phyloP scores from a whole-genome alignment of 108 stramenopile species.

The Schizochytrium sp. region DNA sequence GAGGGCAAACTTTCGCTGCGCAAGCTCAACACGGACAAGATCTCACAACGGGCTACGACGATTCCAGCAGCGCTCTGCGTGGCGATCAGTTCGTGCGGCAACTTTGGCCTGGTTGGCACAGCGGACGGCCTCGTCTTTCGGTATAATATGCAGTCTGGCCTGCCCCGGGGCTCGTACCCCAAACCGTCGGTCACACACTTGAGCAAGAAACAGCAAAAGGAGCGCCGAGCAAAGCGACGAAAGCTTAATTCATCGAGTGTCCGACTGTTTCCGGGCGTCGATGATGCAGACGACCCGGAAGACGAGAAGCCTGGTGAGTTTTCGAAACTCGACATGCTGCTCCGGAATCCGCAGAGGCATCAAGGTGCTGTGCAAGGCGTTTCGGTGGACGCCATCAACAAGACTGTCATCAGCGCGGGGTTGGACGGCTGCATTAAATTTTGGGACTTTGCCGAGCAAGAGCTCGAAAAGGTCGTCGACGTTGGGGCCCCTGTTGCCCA shows the following conservation, averaged over 20 bases:
- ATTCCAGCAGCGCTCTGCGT: background rate
- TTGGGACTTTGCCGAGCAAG: conserved; percentile 77
- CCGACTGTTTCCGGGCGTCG: background rate
- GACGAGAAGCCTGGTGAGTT: background rate
- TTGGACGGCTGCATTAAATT: conserved; percentile 73
- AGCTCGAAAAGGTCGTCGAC: conserved; percentile 29
- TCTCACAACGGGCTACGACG: background rate
- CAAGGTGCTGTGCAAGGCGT: conserved; percentile 65
- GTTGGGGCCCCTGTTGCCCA: background rate
- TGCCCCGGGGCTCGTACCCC: conserved; percentile 71
- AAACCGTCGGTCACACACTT: background rate
- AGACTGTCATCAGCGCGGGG: conserved; percentile 67
- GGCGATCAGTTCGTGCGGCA: conserved; percentile 25
- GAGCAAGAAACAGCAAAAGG: background rate
- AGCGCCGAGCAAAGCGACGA: background rate
- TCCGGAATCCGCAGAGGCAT: conserved; percentile 22
- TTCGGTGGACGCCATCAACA: conserved; percentile 76
- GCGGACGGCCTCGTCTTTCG: conserved; percentile 76
- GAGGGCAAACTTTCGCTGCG: conserved; percentile 23
- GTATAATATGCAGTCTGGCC: conserved; percentile 88
- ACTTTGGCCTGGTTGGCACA: conserved; percentile 87
- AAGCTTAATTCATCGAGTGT: background rate
- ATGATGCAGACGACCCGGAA: background rate
- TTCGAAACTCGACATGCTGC: conserved; percentile 4
- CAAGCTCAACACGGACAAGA: conserved; percentile 33